Evolutionary conservation across 2,329 filamentous ascomycete genomes (phyloP).

Genomic region (Diplodia corticola): DNA sequence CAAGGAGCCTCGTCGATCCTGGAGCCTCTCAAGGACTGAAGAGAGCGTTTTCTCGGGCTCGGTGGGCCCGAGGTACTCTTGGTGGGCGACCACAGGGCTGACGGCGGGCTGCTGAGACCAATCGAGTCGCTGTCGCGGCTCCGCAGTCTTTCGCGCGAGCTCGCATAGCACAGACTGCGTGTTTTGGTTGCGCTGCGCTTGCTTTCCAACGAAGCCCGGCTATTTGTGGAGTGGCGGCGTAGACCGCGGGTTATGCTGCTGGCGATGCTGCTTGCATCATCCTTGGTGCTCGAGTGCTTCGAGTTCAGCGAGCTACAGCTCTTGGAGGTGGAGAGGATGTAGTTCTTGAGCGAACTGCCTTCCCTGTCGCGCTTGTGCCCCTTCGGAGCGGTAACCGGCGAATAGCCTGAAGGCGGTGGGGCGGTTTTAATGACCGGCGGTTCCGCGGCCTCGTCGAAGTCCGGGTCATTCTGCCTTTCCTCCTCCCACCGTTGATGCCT

Average conservation of each 20-base stretch:
- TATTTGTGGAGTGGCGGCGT: constrained; percentile 34
- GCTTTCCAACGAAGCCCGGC: constrained; percentile 36
- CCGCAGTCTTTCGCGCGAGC: constrained; percentile 66
- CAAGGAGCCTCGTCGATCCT: constrained; percentile 18
- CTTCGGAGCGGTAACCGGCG: constrained; percentile 65
- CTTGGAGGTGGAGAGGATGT: constrained; percentile 49
- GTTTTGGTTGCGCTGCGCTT: constrained; percentile 38
- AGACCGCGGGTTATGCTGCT: constrained; percentile 43
- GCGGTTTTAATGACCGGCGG: constrained; percentile 63
- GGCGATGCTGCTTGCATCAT: constrained; percentile 37
- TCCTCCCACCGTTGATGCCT: constrained; percentile 53
- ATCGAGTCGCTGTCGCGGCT: constrained; percentile 35
- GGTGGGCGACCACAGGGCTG: background rate
- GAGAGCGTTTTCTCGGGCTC: constrained; percentile 14
- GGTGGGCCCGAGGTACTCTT: constrained; percentile 31
- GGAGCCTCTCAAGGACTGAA: constrained; percentile 19
- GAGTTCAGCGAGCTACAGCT: constrained; percentile 40
- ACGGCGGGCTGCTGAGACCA: constrained; percentile 3
- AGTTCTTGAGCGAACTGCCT: constrained; percentile 55
- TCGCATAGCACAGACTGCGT: constrained; percentile 70
- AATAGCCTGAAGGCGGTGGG: constrained; percentile 65
- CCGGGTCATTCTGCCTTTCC: constrained; percentile 46
- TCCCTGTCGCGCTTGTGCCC: constrained; percentile 48
- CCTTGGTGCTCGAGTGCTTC: constrained; percentile 29
- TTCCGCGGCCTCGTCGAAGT: constrained; percentile 55